Evolutionary conservation across 1,139 yeast species (phyloP), one percentile per base, ranked within the genome.

Genomic region (Casaregolazyma lundiana): DNA sequence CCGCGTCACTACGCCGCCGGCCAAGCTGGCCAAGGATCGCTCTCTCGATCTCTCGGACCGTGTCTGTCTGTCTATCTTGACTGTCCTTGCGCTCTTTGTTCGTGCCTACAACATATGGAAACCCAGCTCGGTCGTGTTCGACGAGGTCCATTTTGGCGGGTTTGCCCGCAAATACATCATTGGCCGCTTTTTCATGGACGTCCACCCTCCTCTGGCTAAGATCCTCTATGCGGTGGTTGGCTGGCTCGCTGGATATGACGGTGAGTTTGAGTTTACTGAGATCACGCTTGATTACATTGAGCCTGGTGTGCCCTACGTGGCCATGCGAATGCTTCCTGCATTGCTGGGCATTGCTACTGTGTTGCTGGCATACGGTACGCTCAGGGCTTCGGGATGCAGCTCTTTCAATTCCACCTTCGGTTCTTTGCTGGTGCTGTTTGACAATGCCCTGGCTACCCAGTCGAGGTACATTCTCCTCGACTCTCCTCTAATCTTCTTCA

Each of bases 121-220:
- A 50, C 98, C 98, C 15, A 67, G 78, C 53, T 77, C 86, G 37
- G 96, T 92, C 41, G 97, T 92, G 29, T 92, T 92, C 63, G 98
- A 92, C 70, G 98, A 92, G 35, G 78, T 76, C 19, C 85, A 81
- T 60, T 78, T 80, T 49, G 86, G 90, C 9, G 80, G 81, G 3
- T 80, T 79, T 61, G 81, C 92, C 44, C 73, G 79, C 48, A 73
- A 76, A 50, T 87, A 84, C 67, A 65, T 72, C 52, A 68, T 68
- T 36, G 86, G 88, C n/a, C 71, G 74, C 38, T 82, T 86, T 66
- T 94, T 88, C 66, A 92, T 94, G 64, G 99, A 94, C 67, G 78
- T 94, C 50, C 99, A 94, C 67, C 99, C 99, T 35, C 99, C 98
- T 16, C 84, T 94, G 68, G 98, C 97, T 44, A 94, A 94, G 67